These are phyloP conservation scores for Sambucus nigra DNA, from an alignment of 129 eudicot species.

Conservation along the genomic window DNA sequence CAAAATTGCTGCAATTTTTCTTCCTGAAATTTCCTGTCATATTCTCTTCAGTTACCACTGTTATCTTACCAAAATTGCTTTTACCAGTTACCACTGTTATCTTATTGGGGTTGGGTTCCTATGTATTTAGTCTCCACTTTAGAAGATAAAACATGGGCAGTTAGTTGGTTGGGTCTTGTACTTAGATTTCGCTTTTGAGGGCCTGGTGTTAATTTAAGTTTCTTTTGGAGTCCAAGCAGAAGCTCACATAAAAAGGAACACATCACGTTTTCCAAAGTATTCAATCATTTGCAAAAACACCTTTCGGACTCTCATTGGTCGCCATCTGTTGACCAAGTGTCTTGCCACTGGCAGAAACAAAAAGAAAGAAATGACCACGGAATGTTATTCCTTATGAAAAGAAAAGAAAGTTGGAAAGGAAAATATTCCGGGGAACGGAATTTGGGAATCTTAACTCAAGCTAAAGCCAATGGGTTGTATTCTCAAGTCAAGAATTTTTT, in stretches of 20 bases:
- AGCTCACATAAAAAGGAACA: conserved; percentile 8
- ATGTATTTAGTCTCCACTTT: conserved; percentile 26
- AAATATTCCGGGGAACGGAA: conserved; percentile 52
- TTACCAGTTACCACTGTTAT: too few relatives aligned
- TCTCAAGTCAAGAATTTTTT: conserved; percentile 61
- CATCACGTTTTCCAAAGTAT: conserved; percentile 1
- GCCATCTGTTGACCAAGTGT: conserved; percentile 21
- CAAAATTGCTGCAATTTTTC: too few relatives aligned
- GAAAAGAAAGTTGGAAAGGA: conserved; percentile 19
- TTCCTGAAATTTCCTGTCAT: too few relatives aligned
- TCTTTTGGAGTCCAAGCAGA: conserved; percentile 7
- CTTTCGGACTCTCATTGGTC: conserved; percentile 19
- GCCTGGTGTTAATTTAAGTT: conserved; percentile 9
- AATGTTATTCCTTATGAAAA: conserved; percentile 44
- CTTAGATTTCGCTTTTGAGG: conserved; percentile 23
- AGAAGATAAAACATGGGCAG: conserved; percentile 15
- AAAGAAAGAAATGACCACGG: conserved; percentile 60
- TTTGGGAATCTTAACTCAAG: conserved; percentile 58
- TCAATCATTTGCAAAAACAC: conserved; percentile 23
- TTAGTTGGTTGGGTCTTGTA: conserved; percentile 23
- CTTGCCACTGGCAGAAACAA: background rate
- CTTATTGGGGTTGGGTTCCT: too few relatives aligned
- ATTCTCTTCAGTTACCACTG: too few relatives aligned
- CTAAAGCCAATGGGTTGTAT: conserved; percentile 44
- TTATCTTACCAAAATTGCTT: too few relatives aligned